Evolutionary conservation across 441 rosid genomes (phyloP).

Genomic region (Euphorbia schlechtendalii): DNA sequence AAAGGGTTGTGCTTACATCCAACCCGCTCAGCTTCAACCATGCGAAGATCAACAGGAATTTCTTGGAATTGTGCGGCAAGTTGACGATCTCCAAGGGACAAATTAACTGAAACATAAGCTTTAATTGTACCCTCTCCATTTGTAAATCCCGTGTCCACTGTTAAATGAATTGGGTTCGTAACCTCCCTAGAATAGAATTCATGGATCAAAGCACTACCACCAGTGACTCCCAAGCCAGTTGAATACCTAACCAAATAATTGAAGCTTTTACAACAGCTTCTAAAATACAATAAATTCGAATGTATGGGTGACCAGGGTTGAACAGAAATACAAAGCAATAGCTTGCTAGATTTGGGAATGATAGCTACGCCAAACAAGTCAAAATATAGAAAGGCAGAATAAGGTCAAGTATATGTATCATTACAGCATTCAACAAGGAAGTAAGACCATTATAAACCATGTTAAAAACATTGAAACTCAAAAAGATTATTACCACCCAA

Average conservation of each 20-base stretch:
- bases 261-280: background rate
- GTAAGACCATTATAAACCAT: background rate
- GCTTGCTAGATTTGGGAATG: background rate
- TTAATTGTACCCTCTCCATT: slow-evolving; percentile 74
- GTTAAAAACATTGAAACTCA: background rate
- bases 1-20: slow-evolving; percentile 59
- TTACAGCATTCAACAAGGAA: too few species aligned
- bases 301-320: background rate
- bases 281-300: background rate
- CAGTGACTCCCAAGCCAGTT: slow-evolving; percentile 84
- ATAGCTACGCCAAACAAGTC: background rate
- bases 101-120: slow-evolving; percentile 66
- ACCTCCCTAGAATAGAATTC: slow-evolving; percentile 88
- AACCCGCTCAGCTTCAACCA: slow-evolving; percentile 86
- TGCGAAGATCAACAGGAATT: slow-evolving; percentile 87
- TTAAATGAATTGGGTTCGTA: slow-evolving; percentile 71
- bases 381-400: background rate
- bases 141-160: slow-evolving; percentile 74
- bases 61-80: slow-evolving; percentile 94
- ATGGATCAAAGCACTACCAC: slow-evolving; percentile 86
- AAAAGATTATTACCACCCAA: slow-evolving; percentile 73
- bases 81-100: slow-evolving; percentile 72
- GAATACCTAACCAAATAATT: slow-evolving; percentile 58
- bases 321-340: background rate
- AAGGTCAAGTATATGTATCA: too few species aligned